A percentile compares a stretch with the other conserved stretches of the same genome.
Conservation (phyloP, 306 rosid genomes). For the Castanea sativa region DNA sequence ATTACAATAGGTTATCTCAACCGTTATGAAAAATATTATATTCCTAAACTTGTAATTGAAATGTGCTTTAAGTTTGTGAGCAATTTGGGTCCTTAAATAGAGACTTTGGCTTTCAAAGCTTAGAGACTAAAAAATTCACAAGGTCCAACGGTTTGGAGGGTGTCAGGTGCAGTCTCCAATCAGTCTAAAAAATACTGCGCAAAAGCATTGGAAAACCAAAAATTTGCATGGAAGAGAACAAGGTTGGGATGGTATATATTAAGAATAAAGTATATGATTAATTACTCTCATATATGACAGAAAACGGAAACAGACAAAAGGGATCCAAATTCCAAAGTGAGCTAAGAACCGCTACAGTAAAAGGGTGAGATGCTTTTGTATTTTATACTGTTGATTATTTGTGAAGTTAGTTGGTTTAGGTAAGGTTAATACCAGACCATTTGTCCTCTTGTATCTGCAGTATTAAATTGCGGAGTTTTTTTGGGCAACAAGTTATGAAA, state of each 20-base stretch:
- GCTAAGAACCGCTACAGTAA: constrained; percentile 41
- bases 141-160: constrained; percentile 2
- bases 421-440: constrained; percentile 39
- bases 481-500: neutral
- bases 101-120: neutral
- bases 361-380: constrained; percentile 33
- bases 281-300: constrained; percentile 11
- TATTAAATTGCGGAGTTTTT: constrained; percentile 18
- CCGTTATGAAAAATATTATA: no score
- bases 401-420: constrained; percentile 62
- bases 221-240: constrained; percentile 20
- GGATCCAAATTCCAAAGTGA: constrained; percentile 68
- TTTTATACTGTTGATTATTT: constrained; percentile 10
- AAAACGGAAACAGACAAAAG: constrained; percentile 44
- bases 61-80: no score
- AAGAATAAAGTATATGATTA: neutral
- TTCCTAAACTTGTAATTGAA: no score
- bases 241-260: constrained; percentile 2
- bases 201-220: constrained; percentile 42
- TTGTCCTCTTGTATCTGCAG: constrained; percentile 40
- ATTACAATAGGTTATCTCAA: no score
- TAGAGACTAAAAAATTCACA: neutral
- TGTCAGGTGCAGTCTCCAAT: constrained; percentile 25
- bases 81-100: no score
- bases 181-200: constrained; percentile 25